Base-by-base conservation (phyloP, 345 rosid species). In the Eutrema japonicum region DNA sequence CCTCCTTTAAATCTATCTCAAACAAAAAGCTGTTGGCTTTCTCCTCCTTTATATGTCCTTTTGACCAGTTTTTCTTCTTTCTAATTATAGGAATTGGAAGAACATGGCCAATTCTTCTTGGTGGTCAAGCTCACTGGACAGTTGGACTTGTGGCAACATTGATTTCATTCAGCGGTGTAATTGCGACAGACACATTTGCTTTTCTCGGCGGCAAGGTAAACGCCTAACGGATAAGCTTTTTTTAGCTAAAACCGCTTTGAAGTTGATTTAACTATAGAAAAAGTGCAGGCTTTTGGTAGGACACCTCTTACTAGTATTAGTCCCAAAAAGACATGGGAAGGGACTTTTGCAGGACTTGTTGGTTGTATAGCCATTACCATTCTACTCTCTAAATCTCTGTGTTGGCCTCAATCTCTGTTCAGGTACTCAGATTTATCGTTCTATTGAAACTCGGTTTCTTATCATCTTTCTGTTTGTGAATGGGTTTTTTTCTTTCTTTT, bases 321-420 rank as follows among this genome's bases (percentile, higher is more conserved):
- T 77, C 98, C 97, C 3, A 91, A 91, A 79, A 91, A 91, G 84
- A 91, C 98, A 55, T 91, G 98, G 98, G 98, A 91, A 80, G 98
- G 98, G 70, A 83, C 96, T 66, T 65, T 87, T 55, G 76, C 78
- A 13, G 98, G 97, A 46, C 78, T 93, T 77, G 91, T 83, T 63
- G 98, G 98, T 60, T 93, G 97, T 82, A 81, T 93, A 64, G 90
- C 78, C 46, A 83, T 87, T 16, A 78, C 92, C 57, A 43, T 85
- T 30, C 35, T 85, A 38, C 71, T 94, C n/a, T 85, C 88, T 36
- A 89, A 81, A 71, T 62, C 82, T 45, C 83, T 94, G 47, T 56
- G 75, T 64, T 94, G 98, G 98, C 96, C 98, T 10, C 77, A 83
- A 18, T 91, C 96, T 66, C 73, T 87, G 54, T 77, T 86, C 71